Evolutionary conservation across 768 basidiomycete genomes (phyloP), one percentile per base, ranked within the genome.

Genomic region (Russula ochroleuca): DNA sequence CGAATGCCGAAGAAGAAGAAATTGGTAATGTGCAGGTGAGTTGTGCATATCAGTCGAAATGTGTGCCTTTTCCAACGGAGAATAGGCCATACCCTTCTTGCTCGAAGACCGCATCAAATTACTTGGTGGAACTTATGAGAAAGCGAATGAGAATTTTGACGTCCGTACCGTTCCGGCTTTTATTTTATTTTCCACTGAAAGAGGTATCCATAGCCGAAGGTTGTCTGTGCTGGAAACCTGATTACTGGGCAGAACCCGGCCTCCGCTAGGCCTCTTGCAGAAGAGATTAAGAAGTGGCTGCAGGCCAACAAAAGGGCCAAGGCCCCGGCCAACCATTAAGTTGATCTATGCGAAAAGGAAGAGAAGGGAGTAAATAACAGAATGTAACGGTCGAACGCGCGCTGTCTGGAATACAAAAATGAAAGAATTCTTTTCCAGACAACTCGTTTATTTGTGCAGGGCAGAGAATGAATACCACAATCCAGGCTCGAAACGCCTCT

Each of bases 221-320:
- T 87, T 25, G 79, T 83, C 15, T 78, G 81, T 9, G 82, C 84
- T 68, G 85, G 84, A 14, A 78, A 80, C 17, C 75, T 88, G 37
- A 78, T 84, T 68, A 87, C 88, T 23, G 90, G 89, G 9, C 88
- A 89, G 72, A 92, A 92, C 74, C 88, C 88, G 4, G 84, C 81
- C 19, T 86, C 83, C 9, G 85, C 88, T 40, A 76, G 72, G 49
- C 76, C 77, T 0, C 64, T 90, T 47, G 88, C 78, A 8, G 74
- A 87, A 68, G 83, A 78, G 25, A 75, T 89, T 67, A 77, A 84
- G 67, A 77, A 83, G 68, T 79, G 79, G 10, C 74, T 87, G 69
- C 72, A 73, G 43, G 65, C 63, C 66, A 62, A 59, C 2, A 2
- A 28, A 28, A 5, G 5, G n/a, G 61, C 57, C 35, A 35, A 10